These are phyloP conservation scores for Aurantiochytrium sp. DNA, from an alignment of 108 stramenopile species.

Conservation along the genomic window DNA sequence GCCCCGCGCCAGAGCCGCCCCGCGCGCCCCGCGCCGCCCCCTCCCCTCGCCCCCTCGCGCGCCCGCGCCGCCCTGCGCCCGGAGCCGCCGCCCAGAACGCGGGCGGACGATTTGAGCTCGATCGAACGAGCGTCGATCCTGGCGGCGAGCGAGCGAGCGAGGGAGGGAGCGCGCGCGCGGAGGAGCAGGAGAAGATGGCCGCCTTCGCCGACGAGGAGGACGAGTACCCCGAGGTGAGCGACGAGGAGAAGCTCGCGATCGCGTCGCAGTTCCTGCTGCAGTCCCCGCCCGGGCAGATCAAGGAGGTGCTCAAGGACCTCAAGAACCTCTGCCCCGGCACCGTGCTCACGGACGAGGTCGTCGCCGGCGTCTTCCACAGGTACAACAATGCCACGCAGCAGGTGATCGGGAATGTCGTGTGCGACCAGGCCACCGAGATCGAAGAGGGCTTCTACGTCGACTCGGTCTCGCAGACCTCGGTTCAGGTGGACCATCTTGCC, in stretches of 20 bases:
- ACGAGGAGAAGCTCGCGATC: slow-evolving; percentile 42
- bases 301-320: slow-evolving; percentile 31
- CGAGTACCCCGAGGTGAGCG: not conserved
- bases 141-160: no score
- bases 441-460: not conserved
- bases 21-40: no score
- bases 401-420: not conserved
- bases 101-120: no score
- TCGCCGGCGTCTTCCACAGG: not conserved
- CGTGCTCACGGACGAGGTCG: not conserved
- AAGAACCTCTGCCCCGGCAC: not conserved
- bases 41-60: no score
- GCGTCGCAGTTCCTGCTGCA: slow-evolving; percentile 36
- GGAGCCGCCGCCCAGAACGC: no score
- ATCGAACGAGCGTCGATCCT: no score
- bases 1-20: no score
- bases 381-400: not conserved
- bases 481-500: not conserved
- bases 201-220: not conserved
- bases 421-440: slow-evolving; percentile 18
- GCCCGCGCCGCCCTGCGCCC: no score
- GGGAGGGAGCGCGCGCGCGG: not conserved
- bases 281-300: slow-evolving; percentile 41
- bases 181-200: not conserved
- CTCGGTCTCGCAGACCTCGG: not conserved